These are phyloP conservation scores for Talaromyces nanjingensis DNA, from an alignment of 495 filamentous ascomycete genomes.

Conservation along the genomic window DNA sequence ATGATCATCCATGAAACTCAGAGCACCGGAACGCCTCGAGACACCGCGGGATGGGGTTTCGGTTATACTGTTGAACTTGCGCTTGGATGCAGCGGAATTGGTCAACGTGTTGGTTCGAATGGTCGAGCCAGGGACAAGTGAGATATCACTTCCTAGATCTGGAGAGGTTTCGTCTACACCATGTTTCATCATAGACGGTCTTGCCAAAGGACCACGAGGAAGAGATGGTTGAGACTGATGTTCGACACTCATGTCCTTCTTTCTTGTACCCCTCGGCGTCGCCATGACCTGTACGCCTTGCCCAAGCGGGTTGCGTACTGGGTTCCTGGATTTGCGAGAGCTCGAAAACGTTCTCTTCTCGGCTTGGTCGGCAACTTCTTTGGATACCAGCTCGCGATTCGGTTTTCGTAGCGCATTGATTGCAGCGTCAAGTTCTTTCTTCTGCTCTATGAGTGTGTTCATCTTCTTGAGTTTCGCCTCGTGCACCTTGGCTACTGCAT, in stretches of 20 bases:
- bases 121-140: conserved; percentile 16
- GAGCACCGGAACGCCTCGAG: conserved; percentile 27
- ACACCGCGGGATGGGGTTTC: conserved; percentile 49
- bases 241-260: conserved; percentile 25
- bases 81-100: neutral
- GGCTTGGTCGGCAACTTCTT: conserved; percentile 62
- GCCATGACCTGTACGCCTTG: conserved; percentile 67
- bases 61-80: conserved; percentile 26
- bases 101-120: conserved; percentile 10
- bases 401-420: conserved; percentile 81
- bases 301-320: conserved; percentile 50
- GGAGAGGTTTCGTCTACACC: conserved; percentile 15
- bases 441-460: conserved; percentile 54
- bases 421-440: conserved; percentile 76
- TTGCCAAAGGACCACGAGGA: conserved; percentile 20
- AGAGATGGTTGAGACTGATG: conserved; percentile 24
- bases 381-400: conserved; percentile 70
- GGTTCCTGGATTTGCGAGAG: conserved; percentile 55
- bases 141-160: conserved; percentile 16
- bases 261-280: conserved; percentile 55
- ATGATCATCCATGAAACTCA: conserved; percentile 9
- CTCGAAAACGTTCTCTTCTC: conserved; percentile 49
- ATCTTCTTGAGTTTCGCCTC: conserved; percentile 67
- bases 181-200: conserved; percentile 8
- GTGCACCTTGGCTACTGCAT: conserved; percentile 45